These are phyloP conservation scores for Posidonia oceanica DNA, from an alignment of 116 monocot genomes.

Conservation along the genomic window DNA sequence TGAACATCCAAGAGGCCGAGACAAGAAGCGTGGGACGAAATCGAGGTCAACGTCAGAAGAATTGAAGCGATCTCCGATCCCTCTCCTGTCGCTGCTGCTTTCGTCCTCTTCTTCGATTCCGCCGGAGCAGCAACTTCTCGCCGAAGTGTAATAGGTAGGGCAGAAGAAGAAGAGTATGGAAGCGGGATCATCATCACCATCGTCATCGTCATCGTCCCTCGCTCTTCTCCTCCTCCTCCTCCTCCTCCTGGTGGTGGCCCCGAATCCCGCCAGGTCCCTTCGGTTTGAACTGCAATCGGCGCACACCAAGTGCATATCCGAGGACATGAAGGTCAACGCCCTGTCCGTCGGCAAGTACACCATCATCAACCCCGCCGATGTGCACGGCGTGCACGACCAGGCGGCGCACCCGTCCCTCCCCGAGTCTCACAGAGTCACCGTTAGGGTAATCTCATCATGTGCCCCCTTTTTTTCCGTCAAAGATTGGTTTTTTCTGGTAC, in stretches of 20 bases:
- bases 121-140: too few species aligned
- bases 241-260: slow-evolving; percentile 1
- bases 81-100: too few species aligned
- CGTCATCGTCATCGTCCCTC: not conserved
- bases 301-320: slow-evolving; percentile 89
- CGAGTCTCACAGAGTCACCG: slow-evolving; percentile 62
- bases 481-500: not conserved
- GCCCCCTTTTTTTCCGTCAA: not conserved
- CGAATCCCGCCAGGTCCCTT: slow-evolving; percentile 24
- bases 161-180: too few species aligned
- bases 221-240: not conserved
- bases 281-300: slow-evolving; percentile 85
- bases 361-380: slow-evolving; percentile 51
- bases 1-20: too few species aligned
- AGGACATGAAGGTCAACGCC: slow-evolving; percentile 85
- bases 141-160: too few species aligned
- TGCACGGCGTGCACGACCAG: not conserved
- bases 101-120: too few species aligned
- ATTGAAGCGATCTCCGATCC: too few species aligned
- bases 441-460: slow-evolving; percentile 26
- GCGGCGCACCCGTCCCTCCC: slow-evolving; percentile 30
- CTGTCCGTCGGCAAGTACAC: slow-evolving; percentile 92
- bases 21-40: too few species aligned
- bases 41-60: too few species aligned
- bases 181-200: not conserved